A percentile compares a stretch with the other conserved stretches of the same genome.
Evolutionary conservation across 257 asterid species (phyloP).

Genomic region (Gentiana straminea): DNA sequence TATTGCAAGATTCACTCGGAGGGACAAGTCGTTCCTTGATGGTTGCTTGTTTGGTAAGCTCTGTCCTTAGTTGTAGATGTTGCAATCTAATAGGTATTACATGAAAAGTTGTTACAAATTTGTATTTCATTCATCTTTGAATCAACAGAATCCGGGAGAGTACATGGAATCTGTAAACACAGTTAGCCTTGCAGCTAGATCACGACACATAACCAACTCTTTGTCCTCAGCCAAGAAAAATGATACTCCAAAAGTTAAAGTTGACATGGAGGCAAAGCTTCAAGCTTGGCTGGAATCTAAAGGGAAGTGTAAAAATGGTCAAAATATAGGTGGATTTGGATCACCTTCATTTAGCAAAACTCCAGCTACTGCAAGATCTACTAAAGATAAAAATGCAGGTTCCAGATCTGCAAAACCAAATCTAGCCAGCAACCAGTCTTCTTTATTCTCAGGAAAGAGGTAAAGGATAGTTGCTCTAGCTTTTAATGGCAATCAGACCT

Average conservation of each 20-base stretch:
- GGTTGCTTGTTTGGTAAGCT: slow-evolving; percentile 81
- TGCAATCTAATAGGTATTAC: not conserved
- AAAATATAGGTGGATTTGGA: slow-evolving; percentile 24
- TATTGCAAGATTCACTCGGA: slow-evolving; percentile 93
- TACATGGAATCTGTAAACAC: slow-evolving; percentile 90
- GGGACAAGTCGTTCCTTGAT: slow-evolving; percentile 78
- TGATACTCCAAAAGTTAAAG: slow-evolving; percentile 40
- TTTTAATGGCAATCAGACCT: slow-evolving; percentile 1
- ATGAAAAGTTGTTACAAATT: not conserved
- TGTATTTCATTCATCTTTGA: not conserved
- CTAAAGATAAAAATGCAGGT: slow-evolving; percentile 22
- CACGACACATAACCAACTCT: slow-evolving; percentile 62
- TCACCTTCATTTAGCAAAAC: slow-evolving; percentile 47
- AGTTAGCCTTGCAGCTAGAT: slow-evolving; percentile 84
- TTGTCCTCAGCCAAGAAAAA: slow-evolving; percentile 33
- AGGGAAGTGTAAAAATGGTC: slow-evolving; percentile 63
- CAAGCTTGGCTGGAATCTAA: slow-evolving; percentile 77
- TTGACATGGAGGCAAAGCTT: slow-evolving; percentile 84
- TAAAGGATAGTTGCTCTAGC: slow-evolving; percentile 10
- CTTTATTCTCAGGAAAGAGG: slow-evolving; percentile 35
- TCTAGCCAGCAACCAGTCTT: slow-evolving; percentile 19
- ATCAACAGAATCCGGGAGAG: slow-evolving; percentile 72
- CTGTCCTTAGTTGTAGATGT: not conserved
- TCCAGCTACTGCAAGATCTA: slow-evolving; percentile 37
- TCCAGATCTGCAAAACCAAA: slow-evolving; percentile 28